Percentiles rank a stretch among this genome's conserved stretches.
phyloP scores from a whole-genome alignment of 768 basidiomycete species.

The Podaxis sp. region DNA sequence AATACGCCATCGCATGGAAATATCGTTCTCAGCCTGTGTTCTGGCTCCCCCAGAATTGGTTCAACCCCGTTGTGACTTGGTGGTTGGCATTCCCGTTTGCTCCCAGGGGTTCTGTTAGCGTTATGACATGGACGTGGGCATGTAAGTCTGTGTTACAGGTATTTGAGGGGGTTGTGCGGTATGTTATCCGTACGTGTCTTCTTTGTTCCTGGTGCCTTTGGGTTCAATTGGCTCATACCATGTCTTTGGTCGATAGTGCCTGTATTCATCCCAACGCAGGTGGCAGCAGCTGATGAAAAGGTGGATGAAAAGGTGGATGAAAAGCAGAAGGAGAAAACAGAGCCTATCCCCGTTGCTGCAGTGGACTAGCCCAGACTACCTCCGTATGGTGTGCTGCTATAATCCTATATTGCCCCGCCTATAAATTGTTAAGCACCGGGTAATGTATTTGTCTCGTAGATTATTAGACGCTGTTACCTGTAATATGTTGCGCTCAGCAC shows the following conservation, averaged over 20 bases:
- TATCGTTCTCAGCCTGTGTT: conserved; percentile 90
- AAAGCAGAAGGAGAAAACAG: conserved; percentile 1
- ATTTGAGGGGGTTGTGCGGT: conserved; percentile 40
- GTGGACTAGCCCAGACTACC: conserved; percentile 8
- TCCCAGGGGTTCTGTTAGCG: conserved; percentile 87
- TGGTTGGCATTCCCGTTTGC: conserved; percentile 89
- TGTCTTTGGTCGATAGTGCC: not conserved
- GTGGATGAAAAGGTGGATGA: not conserved
- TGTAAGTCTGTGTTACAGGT: conserved; percentile 81
- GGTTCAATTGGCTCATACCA: not conserved
- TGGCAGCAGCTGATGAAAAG: not conserved
- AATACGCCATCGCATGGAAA: conserved; percentile 87
- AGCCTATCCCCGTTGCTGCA: conserved; percentile 8
- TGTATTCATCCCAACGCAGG: not conserved
- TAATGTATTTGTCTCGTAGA: conserved; percentile 18
- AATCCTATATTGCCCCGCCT: not conserved
- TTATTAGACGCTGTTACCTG: conserved; percentile 1
- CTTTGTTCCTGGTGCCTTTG: no score
- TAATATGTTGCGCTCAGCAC: conserved; percentile 1
- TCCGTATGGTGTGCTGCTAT: not conserved
- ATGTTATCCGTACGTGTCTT: conserved; percentile 4
- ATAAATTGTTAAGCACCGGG: conserved; percentile 1
- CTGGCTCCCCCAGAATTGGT: conserved; percentile 88
- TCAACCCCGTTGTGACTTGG: conserved; percentile 80
- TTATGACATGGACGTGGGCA: conserved; percentile 94